Percentiles rank a stretch among this genome's conserved stretches.
These are phyloP conservation scores for Aspergillus hiratsukae DNA, from an alignment of 2,329 filamentous ascomycete genomes.

Conservation along the genomic window DNA sequence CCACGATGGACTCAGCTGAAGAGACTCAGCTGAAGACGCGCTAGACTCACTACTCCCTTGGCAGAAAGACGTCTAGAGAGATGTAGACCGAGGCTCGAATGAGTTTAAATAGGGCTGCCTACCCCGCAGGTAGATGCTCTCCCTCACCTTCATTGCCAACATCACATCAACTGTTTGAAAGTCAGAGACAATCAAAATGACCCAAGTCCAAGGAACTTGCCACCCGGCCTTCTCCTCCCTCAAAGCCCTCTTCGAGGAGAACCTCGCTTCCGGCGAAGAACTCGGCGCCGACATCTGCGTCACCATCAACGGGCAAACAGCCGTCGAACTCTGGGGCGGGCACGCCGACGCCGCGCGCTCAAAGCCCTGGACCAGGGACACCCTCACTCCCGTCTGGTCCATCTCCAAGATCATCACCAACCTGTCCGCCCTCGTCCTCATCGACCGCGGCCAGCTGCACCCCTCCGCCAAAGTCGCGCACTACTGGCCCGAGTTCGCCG, in stretches of 20 bases:
- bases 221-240: slow-evolving; percentile 36
- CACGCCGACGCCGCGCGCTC: slow-evolving; percentile 27
- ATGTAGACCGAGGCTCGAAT: too few relatives aligned
- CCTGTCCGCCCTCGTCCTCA: slow-evolving; percentile 37
- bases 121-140: too few relatives aligned
- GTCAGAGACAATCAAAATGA: slow-evolving; percentile 11
- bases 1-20: too few relatives aligned
- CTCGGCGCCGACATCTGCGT: slow-evolving; percentile 44
- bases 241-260: slow-evolving; percentile 30
- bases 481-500: slow-evolving; percentile 48
- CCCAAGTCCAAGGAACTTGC: slow-evolving; percentile 32
- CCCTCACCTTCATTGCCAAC: too few relatives aligned
- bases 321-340: slow-evolving; percentile 46
- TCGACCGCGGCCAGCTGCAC: slow-evolving; percentile 38
- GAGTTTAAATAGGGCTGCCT: too few relatives aligned
- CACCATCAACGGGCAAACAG: slow-evolving; percentile 38
- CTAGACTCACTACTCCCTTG: too few relatives aligned
- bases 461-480: slow-evolving; percentile 35
- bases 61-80: too few relatives aligned
- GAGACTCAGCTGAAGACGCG: too few relatives aligned
- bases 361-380: slow-evolving; percentile 38
- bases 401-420: slow-evolving; percentile 37
- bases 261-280: slow-evolving; percentile 38
- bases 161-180: too few relatives aligned
- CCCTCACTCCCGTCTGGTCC: slow-evolving; percentile 41